Percentiles rank a stretch among this genome's conserved stretches.
These are phyloP conservation scores for Candida berthetii DNA, from an alignment of 805 yeast genomes.

Conservation along the genomic window DNA sequence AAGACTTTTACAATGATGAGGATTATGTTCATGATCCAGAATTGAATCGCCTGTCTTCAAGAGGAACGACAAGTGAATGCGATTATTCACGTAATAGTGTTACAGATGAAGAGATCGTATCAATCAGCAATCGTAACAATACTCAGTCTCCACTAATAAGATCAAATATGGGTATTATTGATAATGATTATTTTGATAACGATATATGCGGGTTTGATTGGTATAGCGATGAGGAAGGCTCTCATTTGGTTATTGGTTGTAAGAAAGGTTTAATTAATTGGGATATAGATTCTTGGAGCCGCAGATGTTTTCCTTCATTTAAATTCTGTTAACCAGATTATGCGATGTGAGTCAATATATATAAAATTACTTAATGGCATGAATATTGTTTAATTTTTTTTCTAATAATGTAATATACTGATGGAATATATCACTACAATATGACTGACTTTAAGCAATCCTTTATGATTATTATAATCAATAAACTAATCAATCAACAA, in stretches of 20 bases:
- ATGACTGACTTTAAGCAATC: not conserved
- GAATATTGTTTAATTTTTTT: not conserved
- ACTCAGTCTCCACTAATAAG: not conserved
- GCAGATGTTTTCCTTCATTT: slow-evolving; percentile 56
- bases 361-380: no score
- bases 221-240: slow-evolving; percentile 42
- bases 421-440: not conserved
- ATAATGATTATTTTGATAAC: slow-evolving; percentile 26
- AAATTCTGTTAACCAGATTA: slow-evolving; percentile 32
- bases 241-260: slow-evolving; percentile 53
- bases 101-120: not conserved
- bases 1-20: slow-evolving; percentile 13
- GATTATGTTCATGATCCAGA: slow-evolving; percentile 7
- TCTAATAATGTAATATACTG: no score
- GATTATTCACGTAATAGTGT: slow-evolving; percentile 8
- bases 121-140: not conserved
- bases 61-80: not conserved
- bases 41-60: not conserved
- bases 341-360: no score
- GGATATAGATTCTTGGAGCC: slow-evolving; percentile 60
- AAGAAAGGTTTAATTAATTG: slow-evolving; percentile 65
- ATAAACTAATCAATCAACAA: slow-evolving; percentile 26
- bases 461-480: not conserved
- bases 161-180: slow-evolving; percentile 8
- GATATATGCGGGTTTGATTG: slow-evolving; percentile 62